Evolutionary conservation across 2,329 filamentous ascomycete species (phyloP), one percentile per base, ranked within the genome.

Genomic region (Cercospora janseana): DNA sequence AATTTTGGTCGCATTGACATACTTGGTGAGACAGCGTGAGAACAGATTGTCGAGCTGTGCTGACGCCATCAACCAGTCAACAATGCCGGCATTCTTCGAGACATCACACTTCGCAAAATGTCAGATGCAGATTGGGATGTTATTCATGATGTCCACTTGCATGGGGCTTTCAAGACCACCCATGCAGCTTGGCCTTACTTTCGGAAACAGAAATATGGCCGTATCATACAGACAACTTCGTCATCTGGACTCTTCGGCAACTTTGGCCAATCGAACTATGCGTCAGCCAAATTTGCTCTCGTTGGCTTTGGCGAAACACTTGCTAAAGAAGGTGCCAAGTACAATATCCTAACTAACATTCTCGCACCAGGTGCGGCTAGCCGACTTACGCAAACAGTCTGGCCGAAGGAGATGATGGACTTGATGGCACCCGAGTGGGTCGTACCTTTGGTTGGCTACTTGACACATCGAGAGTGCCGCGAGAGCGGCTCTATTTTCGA

Each of bases 141-240:
- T 58, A 87, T 95, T 69, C 87, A 90, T 70, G 85, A 89, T 63
- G 89, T 97, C 45, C 93, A 97, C 71, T 80, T 95, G 34, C 82
- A 88, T 60, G 92, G 92, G 60, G 97, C 92, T 52, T 97, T 94
- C 77, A 94, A 95, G 76, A 83, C 92, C 57, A 92, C 90, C 67
- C 95, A 95, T 80, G 93, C 92, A 52, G 92, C 92, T n/a, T 97
- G 92, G 89, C 92, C 92, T 37, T 87, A 96, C 74, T 96, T 97
- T 80, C 82, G 91, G 67, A 96, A 96, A 77, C 93, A 97, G 72
- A 96, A 95, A 78, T 97, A 95, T 66, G 92, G 92, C 60, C 88
- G 92, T 63, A 83, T 97, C 54, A 79, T 97, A 66, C 97, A 97
- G 78, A 97, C 92, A 32, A 92, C 92, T 21, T 95, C 88, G 24